Evolutionary conservation across 1,284 basidiomycete genomes (phyloP).

Genomic region (Cryptococcus sp.): DNA sequence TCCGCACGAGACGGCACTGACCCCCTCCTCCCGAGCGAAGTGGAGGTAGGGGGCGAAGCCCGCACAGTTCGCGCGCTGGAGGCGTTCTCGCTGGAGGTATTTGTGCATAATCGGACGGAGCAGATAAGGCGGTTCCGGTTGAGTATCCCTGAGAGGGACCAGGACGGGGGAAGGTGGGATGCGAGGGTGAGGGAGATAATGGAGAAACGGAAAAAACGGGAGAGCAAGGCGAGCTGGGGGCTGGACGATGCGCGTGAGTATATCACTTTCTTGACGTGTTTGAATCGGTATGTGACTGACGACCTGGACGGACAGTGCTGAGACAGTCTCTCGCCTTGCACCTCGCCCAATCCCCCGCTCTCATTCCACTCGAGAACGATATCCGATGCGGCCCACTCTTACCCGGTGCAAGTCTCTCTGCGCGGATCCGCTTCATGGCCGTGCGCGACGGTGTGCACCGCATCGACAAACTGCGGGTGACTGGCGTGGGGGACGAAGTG

Average conservation of each 20-base stretch:
- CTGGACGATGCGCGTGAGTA: conserved; percentile 29
- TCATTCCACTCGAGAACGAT: conserved; percentile 74
- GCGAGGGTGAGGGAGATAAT: conserved; percentile 25
- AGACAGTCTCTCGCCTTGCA: conserved; percentile 26
- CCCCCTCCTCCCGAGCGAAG: neutral
- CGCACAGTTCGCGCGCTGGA: conserved; percentile 61
- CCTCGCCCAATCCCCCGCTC: conserved; percentile 51
- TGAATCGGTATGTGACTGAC: neutral
- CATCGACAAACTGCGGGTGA: conserved; percentile 67
- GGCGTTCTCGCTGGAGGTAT: conserved; percentile 77
- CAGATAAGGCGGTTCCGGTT: conserved; percentile 74
- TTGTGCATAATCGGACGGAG: conserved; percentile 79
- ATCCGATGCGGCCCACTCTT: conserved; percentile 75
- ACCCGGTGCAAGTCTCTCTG: conserved; percentile 75
- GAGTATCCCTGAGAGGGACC: conserved; percentile 60
- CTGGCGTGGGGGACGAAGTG: conserved; percentile 68
- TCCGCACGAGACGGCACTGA: conserved; percentile 16
- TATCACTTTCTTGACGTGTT: neutral
- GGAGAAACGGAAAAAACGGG: conserved; percentile 15
- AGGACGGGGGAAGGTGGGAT: conserved; percentile 25
- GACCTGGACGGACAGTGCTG: conserved; percentile 5
- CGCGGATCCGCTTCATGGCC: conserved; percentile 80
- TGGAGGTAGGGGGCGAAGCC: conserved; percentile 4
- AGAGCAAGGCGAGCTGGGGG: conserved; percentile 23
- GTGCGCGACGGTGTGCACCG: conserved; percentile 73